Conservation (phyloP, 257 asterid genomes). For the Scutellaria galericulata region DNA sequence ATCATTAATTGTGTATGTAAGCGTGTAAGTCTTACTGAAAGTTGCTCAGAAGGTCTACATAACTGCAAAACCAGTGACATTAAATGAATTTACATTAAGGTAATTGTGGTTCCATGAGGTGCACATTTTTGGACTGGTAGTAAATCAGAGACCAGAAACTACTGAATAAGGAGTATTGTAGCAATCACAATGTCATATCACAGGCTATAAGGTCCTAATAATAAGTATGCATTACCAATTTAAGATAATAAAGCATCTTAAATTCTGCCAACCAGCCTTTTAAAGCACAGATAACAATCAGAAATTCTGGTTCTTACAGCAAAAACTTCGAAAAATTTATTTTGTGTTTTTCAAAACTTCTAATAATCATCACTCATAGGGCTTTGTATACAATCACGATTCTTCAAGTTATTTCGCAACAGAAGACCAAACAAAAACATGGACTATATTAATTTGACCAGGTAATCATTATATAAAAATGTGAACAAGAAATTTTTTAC, state of each 20-base stretch:
- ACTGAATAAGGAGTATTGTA: no score
- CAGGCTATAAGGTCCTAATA: not conserved
- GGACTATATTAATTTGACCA: constrained; percentile 15
- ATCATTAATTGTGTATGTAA: not conserved
- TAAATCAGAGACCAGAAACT: not conserved
- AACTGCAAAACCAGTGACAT: constrained; percentile 19
- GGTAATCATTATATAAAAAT: constrained; percentile 7
- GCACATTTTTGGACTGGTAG: not conserved
- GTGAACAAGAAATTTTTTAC: constrained; percentile 4
- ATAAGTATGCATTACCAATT: no score
- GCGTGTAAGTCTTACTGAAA: constrained; percentile 5
- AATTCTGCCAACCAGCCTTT: no score
- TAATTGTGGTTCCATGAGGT: constrained; percentile 6
- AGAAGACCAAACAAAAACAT: constrained; percentile 23
- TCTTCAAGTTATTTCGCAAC: not conserved
- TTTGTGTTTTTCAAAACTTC: no score
- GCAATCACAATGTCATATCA: not conserved
- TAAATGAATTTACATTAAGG: not conserved
- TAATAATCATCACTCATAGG: no score
- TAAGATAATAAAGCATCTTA: no score
- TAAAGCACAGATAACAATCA: no score
- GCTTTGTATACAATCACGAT: no score
- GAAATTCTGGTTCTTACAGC: no score
- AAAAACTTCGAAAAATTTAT: no score
- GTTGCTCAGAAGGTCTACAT: not conserved